Base-by-base conservation (phyloP, 2,329 filamentous ascomycete species). In the Falciphora oryzae region DNA sequence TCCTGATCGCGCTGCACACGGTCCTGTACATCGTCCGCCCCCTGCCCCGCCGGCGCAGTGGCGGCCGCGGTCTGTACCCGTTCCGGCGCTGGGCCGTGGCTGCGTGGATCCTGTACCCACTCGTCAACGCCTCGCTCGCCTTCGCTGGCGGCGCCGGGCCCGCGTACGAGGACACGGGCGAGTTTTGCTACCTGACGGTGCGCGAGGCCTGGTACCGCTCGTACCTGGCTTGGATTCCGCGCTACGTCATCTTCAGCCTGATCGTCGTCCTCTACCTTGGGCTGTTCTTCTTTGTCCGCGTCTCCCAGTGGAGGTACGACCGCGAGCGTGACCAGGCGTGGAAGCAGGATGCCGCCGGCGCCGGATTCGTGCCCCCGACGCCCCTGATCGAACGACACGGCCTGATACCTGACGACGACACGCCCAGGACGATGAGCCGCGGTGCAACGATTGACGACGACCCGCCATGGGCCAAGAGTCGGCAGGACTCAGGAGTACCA, bases 1-100 rank as follows among this genome's bases (percentile, higher is more conserved):
- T 92, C 18, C 81, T 91, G 65, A 91, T 94, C 70, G 88, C 90
- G 25, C 72, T 92, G 11, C 91, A 94, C 72, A 89, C 88, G 62
- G 85, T 85, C 3, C 76, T 92, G 14, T 90, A 89, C 73, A 88
- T 94, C 63, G 87, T 92, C 68, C 81, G 83, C 28, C 85, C 86
- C 0, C 27, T n/a, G 6, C 27, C 28, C 14, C 73, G 72, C 57
- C 70, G 73, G 29, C 72, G 74, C 1, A 76, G 77, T 18, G 81
- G 84, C 2, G 79, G 84, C 66, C 85, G 86, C 59, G 90, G 90
- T 0, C 80, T 94, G 0, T 91, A 91, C 71, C 86, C 85, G 2
- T 89, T 88, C 67, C 84, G 89, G 4, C 78, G 82, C 27, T 77
- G 79, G 29, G 85, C 90, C 6, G 89, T 89, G 68, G 71, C 75